These are phyloP conservation scores for Mycena albidolilacea DNA, from an alignment of 768 basidiomycete genomes.

Conservation along the genomic window DNA sequence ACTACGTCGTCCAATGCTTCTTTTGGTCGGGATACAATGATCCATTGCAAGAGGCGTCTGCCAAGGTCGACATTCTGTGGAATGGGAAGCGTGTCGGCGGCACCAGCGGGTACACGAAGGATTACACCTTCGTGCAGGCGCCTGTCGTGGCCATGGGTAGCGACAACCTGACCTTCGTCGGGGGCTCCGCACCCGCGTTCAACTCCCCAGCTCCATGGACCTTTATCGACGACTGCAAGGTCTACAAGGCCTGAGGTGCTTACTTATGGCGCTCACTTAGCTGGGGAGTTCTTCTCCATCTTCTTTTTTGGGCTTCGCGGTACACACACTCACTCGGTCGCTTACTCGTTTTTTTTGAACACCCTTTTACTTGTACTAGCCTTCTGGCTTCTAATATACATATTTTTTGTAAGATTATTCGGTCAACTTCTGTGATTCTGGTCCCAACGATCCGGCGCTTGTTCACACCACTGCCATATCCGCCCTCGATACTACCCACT, in stretches of 20 bases:
- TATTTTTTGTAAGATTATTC: too few species aligned
- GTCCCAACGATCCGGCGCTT: too few species aligned
- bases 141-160: constrained; percentile 29
- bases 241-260: not conserved
- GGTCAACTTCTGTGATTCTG: too few species aligned
- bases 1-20: constrained; percentile 35
- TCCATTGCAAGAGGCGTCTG: constrained; percentile 1
- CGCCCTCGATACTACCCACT: too few species aligned
- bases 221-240: constrained; percentile 36
- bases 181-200: constrained; percentile 37
- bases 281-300: not conserved
- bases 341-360: not conserved
- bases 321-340: not conserved
- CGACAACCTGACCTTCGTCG: constrained; percentile 16
- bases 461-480: too few species aligned
- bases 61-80: constrained; percentile 13
- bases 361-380: not conserved
- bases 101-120: constrained; percentile 15
- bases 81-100: constrained; percentile 29
- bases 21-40: not conserved
- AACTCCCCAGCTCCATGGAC: constrained; percentile 5
- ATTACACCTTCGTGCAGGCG: constrained; percentile 19
- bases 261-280: not conserved
- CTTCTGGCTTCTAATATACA: too few species aligned
- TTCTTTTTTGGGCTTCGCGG: not conserved